phyloP scores from a whole-genome alignment of 1,284 basidiomycete genomes.

The Coniophora puteana region DNA sequence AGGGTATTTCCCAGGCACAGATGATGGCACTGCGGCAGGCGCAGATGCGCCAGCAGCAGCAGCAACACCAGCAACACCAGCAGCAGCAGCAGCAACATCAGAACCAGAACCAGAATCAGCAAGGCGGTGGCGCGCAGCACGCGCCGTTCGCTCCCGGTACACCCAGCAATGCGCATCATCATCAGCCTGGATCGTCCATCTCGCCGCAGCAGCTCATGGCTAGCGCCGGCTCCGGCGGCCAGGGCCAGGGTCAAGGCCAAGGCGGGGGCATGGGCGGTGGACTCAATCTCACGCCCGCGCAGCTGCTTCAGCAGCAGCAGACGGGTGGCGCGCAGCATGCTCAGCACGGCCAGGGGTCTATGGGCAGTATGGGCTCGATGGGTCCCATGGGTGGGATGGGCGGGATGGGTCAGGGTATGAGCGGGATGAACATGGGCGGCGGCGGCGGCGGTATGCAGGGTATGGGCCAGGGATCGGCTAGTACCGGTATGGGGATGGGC shows the following conservation, averaged over 20 bases:
- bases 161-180: constrained; percentile 16
- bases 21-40: background rate
- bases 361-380: constrained; percentile 8
- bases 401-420: constrained; percentile 5
- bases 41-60: background rate
- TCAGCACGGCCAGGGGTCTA: constrained; percentile 6
- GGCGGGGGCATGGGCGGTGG: too few species aligned
- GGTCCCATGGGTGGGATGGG: constrained; percentile 2
- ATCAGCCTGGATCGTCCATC: constrained; percentile 18
- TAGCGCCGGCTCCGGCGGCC: constrained; percentile 10
- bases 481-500: constrained; percentile 17
- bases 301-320: constrained; percentile 28
- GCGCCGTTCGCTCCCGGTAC: constrained; percentile 5
- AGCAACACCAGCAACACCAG: too few species aligned
- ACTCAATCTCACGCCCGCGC: constrained; percentile 26
- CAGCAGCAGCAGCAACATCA: too few species aligned
- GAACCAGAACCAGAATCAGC: constrained; percentile 8
- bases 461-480: constrained; percentile 3
- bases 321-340: constrained; percentile 9
- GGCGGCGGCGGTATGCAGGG: constrained; percentile 7
- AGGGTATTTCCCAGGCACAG: background rate
- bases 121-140: constrained; percentile 8
- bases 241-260: constrained; percentile 12
- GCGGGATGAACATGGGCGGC: constrained; percentile 12
- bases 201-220: constrained; percentile 21